phyloP scores from a whole-genome alignment of 768 basidiomycete species.

The Ramaria sp. region DNA sequence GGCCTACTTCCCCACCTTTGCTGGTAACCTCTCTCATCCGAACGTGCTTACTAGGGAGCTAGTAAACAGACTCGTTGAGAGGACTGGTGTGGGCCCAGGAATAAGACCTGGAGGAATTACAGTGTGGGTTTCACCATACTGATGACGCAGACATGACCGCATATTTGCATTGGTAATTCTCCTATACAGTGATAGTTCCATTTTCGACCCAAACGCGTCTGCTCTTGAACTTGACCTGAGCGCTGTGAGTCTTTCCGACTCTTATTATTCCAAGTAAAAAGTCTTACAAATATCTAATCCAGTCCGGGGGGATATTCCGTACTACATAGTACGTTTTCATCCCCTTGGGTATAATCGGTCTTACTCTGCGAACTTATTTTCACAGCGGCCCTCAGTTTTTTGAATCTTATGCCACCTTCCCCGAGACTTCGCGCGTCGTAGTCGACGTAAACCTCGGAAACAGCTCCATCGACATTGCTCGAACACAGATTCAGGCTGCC shows the following conservation, averaged over 20 bases:
- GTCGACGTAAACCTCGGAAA: conserved; percentile 23
- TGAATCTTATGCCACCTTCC: conserved; percentile 18
- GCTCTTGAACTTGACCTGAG: conserved; percentile 16
- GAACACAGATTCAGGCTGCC: conserved; percentile 17
- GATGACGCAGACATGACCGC: too few species aligned
- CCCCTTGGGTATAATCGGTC: neutral
- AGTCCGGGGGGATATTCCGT: conserved; percentile 21
- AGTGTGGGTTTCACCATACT: conserved; percentile 10
- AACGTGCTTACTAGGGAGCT: conserved; percentile 20
- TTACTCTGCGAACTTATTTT: neutral
- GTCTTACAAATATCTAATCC: neutral
- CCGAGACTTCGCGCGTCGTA: conserved; percentile 16
- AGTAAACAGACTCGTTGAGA: conserved; percentile 16
- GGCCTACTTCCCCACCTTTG: conserved; percentile 19
- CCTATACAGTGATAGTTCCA: conserved; percentile 16
- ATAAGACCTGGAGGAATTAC: conserved; percentile 23
- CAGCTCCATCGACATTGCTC: conserved; percentile 18
- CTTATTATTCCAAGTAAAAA: neutral
- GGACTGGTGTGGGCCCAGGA: conserved; percentile 20
- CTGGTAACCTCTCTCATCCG: conserved; percentile 19
- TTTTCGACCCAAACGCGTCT: conserved; percentile 14
- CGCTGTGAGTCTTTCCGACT: conserved; percentile 9
- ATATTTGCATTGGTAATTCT: neutral
- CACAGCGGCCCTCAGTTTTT: conserved; percentile 19
- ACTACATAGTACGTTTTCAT: conserved; percentile 16